A percentile compares a stretch with the other conserved stretches of the same genome.
These are phyloP conservation scores for Boletus barrowsii DNA, from an alignment of 768 basidiomycete species.

Conservation along the genomic window DNA sequence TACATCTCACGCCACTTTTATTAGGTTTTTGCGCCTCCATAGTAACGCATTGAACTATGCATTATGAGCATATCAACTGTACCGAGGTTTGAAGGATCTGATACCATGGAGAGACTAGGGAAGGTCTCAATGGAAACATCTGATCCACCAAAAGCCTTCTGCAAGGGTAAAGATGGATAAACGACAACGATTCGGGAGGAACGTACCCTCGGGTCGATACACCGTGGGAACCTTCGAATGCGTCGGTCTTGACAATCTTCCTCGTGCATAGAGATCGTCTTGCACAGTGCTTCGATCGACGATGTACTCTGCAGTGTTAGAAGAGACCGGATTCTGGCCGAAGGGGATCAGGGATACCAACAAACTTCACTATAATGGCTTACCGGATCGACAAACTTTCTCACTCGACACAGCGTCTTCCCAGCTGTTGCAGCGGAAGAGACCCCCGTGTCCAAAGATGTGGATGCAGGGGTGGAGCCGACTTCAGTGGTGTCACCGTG, in stretches of 20 bases:
- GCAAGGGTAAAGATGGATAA: neutral
- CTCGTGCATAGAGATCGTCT: neutral
- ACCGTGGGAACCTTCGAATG: constrained; percentile 1
- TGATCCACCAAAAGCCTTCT: neutral
- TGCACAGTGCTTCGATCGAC: neutral
- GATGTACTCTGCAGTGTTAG: neutral
- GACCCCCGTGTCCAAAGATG: no score
- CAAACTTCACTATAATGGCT: neutral
- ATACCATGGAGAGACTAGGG: neutral
- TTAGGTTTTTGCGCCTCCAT: no score
- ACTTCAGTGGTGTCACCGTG: no score
- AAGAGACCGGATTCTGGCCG: constrained; percentile 4
- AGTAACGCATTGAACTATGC: no score
- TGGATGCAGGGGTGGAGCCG: no score
- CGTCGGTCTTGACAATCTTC: neutral
- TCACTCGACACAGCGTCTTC: neutral
- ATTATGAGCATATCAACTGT: no score
- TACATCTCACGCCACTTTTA: no score
- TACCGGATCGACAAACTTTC: constrained; percentile 1
- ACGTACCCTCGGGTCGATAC: no score
- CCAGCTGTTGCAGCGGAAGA: neutral
- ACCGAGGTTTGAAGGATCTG: no score
- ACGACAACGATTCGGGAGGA: neutral
- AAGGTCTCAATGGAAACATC: neutral
- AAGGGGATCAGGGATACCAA: neutral